A percentile compares a stretch with the other conserved stretches of the same genome.
Evolutionary conservation across 805 yeast species (phyloP).

Genomic region (Candida lessepsii): DNA sequence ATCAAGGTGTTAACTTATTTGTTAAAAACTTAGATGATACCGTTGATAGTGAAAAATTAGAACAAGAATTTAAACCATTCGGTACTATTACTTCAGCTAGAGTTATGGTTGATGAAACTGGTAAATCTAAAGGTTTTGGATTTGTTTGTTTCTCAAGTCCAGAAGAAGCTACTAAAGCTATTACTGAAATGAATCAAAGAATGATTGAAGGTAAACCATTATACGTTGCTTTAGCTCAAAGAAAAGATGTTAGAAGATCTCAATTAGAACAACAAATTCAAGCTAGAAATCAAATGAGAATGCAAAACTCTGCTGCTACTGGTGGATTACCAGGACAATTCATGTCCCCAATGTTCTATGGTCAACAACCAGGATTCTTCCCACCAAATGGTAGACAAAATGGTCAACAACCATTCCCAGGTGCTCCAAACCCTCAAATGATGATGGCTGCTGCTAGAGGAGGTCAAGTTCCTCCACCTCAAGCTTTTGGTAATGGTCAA

Average conservation of each 20-base stretch:
- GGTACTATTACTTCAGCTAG: conserved; percentile 95
- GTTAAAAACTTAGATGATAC: conserved; percentile 94
- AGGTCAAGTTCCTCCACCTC: conserved; percentile 64
- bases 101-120: conserved; percentile 92
- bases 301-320: conserved; percentile 89
- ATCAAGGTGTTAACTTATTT: conserved; percentile 97
- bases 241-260: conserved; percentile 95
- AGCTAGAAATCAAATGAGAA: conserved; percentile 97
- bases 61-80: conserved; percentile 88
- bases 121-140: conserved; percentile 97
- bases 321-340: conserved; percentile 85
- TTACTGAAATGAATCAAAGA: conserved; percentile 97
- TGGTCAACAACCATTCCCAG: conserved; percentile 59
- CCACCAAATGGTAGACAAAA: conserved; percentile 81
- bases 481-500: conserved; percentile 33
- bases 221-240: conserved; percentile 98
- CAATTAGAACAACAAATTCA: conserved; percentile 97
- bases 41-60: conserved; percentile 86
- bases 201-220: conserved; percentile 94
- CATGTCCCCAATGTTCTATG: conserved; percentile 83
- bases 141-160: conserved; percentile 97
- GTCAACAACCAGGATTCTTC: conserved; percentile 80
- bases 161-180: conserved; percentile 98
- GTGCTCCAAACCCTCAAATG: conserved; percentile 82
- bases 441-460: conserved; percentile 50